Evolutionary conservation across 441 rosid genomes (phyloP).

Genomic region (Eutrema salsugineum): DNA sequence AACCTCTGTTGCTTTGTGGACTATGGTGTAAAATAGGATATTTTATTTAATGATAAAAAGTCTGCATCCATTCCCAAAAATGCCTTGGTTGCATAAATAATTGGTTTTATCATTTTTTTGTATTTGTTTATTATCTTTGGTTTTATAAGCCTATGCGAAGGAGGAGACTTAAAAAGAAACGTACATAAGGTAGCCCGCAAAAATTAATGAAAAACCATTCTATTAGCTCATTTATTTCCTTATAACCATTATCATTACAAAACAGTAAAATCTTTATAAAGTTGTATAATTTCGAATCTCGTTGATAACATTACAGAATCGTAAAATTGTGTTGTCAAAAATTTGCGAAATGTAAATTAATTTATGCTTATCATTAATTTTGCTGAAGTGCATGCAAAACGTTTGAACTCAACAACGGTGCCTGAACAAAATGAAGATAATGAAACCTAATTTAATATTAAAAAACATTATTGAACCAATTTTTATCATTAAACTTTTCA

Average conservation of each 20-base stretch:
- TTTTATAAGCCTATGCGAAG: constrained; percentile 6
- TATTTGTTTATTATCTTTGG: neutral
- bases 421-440: neutral
- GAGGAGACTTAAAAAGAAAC: constrained; percentile 1
- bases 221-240: neutral
- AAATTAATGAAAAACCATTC: neutral
- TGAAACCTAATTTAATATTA: neutral
- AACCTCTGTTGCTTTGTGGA: constrained; percentile 2
- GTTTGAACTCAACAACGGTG: too few species aligned
- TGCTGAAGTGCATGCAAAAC: too few species aligned
- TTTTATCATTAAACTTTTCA: neutral
- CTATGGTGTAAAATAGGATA: constrained; percentile 4
- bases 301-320: neutral
- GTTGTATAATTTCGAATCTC: neutral
- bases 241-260: neutral
- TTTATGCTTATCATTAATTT: too few species aligned
- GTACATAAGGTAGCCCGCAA: constrained; percentile 26
- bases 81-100: constrained; percentile 16
- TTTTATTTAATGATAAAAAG: neutral
- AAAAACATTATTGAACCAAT: neutral
- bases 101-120: neutral
- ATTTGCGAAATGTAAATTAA: too few species aligned
- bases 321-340: neutral
- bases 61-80: constrained; percentile 16
- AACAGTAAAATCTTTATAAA: neutral